Conservation (phyloP, 257 asterid species). For the Gentiana macrophylla region DNA sequence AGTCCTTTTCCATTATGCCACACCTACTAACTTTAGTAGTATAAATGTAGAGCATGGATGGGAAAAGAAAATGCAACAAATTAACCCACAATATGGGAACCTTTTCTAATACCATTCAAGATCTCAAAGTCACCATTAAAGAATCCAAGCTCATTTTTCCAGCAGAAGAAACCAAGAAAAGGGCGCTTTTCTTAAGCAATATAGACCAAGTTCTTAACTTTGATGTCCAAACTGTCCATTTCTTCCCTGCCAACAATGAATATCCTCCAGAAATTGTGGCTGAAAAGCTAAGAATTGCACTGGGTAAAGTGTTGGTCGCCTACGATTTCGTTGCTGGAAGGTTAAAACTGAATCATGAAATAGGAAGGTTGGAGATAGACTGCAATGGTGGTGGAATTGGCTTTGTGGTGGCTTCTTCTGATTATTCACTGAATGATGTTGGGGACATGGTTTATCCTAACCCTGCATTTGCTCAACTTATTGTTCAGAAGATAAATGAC, state of each 20-base stretch:
- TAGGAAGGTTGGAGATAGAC: conserved; percentile 56
- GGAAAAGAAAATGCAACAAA: conserved; percentile 1
- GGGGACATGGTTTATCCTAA: conserved; percentile 75
- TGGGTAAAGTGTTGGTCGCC: conserved; percentile 29
- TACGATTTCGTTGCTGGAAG: conserved; percentile 68
- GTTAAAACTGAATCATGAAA: conserved; percentile 26
- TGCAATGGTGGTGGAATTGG: conserved; percentile 46
- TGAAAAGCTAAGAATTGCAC: conserved; percentile 33
- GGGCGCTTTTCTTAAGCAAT: conserved; percentile 46
- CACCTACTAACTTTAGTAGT: not conserved
- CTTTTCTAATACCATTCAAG: conserved; percentile 27
- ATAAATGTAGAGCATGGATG: conserved; percentile 10
- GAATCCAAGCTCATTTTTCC: conserved; percentile 42
- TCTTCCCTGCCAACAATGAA: conserved; percentile 42
- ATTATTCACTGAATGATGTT: conserved; percentile 38
- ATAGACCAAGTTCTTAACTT: conserved; percentile 72
- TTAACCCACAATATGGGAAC: conserved; percentile 10
- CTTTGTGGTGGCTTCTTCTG: conserved; percentile 48
- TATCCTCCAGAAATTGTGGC: conserved; percentile 38
- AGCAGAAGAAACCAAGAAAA: conserved; percentile 17
- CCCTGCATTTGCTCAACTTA: conserved; percentile 66
- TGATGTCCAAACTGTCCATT: conserved; percentile 67
- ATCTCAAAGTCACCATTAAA: conserved; percentile 47
- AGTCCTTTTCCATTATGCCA: not conserved
- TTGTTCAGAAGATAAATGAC: conserved; percentile 28